Conservation (phyloP, 2,329 filamentous ascomycete genomes). For the Drechmeria coniospora region DNA sequence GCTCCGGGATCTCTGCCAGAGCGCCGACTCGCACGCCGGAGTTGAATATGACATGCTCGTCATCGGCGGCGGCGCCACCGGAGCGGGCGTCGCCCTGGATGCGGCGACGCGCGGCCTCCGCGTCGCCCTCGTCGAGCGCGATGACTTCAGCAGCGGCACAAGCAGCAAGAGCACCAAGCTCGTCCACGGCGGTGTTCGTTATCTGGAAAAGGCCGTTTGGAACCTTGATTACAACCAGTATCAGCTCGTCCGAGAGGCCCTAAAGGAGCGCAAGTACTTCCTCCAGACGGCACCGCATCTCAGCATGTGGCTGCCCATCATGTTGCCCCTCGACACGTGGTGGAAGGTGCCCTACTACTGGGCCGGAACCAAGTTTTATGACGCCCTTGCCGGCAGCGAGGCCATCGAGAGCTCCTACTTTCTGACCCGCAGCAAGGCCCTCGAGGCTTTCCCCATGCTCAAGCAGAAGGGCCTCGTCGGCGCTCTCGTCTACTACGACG, state of each 20-base stretch:
- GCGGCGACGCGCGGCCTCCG: constrained; percentile 56
- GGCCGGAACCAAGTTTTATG: constrained; percentile 68
- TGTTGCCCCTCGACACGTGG: constrained; percentile 61
- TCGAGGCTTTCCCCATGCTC: constrained; percentile 80
- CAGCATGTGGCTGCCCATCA: constrained; percentile 59
- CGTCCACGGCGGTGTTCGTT: constrained; percentile 62
- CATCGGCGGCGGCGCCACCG: constrained; percentile 58
- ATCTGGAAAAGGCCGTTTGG: constrained; percentile 62
- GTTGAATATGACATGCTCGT: constrained; percentile 52
- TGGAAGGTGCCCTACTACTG: constrained; percentile 68
- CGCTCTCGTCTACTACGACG: constrained; percentile 81
- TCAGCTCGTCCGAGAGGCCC: constrained; percentile 53
- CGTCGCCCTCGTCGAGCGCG: constrained; percentile 56
- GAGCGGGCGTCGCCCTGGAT: constrained; percentile 56
- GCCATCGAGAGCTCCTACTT: constrained; percentile 86
- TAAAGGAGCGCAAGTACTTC: constrained; percentile 63
- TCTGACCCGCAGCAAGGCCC: constrained; percentile 68
- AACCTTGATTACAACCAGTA: constrained; percentile 63
- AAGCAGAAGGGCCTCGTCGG: constrained; percentile 66
- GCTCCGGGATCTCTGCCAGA: constrained; percentile 40
- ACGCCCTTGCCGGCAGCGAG: constrained; percentile 70
- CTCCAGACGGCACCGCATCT: constrained; percentile 60
- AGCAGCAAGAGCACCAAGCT: constrained; percentile 65
- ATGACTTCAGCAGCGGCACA: constrained; percentile 60
- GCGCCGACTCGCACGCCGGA: constrained; percentile 11